Evolutionary conservation across 768 basidiomycete species (phyloP).

Genomic region (Brasilioporus rufonigricans): DNA sequence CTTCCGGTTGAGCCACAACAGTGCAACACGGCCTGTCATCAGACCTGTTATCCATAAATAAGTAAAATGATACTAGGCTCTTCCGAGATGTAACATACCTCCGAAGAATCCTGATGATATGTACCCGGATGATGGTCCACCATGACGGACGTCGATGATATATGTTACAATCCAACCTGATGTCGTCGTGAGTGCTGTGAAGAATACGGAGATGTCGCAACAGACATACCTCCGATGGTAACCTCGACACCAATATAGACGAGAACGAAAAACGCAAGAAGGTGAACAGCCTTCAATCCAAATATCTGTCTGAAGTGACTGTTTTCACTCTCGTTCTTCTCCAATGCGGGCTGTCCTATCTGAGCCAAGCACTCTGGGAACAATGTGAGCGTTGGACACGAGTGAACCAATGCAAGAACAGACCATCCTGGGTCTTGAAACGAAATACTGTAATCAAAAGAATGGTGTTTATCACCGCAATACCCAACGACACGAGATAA

Average conservation of each 20-base stretch:
- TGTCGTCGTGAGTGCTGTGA: not conserved
- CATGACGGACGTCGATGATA: no score
- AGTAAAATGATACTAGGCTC: not conserved
- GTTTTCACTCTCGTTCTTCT: constrained; percentile 36
- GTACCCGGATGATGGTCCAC: no score
- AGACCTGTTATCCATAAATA: constrained; percentile 40
- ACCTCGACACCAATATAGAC: no score
- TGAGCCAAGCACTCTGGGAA: constrained; percentile 48
- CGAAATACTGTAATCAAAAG: constrained; percentile 59
- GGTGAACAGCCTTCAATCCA: constrained; percentile 50
- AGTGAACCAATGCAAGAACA: not conserved
- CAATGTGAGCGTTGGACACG: constrained; percentile 9
- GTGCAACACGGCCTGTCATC: constrained; percentile 50
- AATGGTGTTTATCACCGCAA: constrained; percentile 56
- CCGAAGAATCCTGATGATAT: constrained; percentile 58
- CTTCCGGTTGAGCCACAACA: constrained; percentile 56
- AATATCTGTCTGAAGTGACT: no score
- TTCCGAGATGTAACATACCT: constrained; percentile 34
- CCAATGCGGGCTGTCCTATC: constrained; percentile 48
- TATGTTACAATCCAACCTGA: constrained; percentile 74
- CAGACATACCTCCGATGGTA: constrained; percentile 35
- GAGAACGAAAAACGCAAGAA: constrained; percentile 60
- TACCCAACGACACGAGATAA: no score
- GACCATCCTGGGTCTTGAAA: constrained; percentile 67
- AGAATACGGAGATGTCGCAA: not conserved